Evolutionary conservation across 2,329 filamentous ascomycete species (phyloP), one percentile per base, ranked within the genome.

Genomic region (Fusarium bulbicola): DNA sequence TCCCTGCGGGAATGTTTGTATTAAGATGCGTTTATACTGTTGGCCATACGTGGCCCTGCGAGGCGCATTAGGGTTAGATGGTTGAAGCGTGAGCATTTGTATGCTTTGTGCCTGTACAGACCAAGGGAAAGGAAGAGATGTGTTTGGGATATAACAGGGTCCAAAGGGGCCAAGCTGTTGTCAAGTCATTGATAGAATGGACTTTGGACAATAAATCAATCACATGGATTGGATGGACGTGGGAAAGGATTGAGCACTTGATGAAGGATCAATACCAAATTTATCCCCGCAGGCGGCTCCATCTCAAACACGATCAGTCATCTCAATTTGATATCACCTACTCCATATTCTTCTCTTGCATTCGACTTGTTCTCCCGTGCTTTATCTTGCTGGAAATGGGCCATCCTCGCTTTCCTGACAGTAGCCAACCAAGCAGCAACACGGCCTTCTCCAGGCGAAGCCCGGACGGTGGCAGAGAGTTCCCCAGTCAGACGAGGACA

Each of bases 231-330:
- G 52, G 36, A 45, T 54, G 24, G 20, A 39, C 15, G 11, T 21
- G 14, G 20, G 50, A 37, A 12, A 15, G 14, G 26, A 13, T 18
- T 28, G 20, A 40, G 50, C 32, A 34, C 28, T 63, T 61, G 67
- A 61, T 61, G 39, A 59, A 62, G 42, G 52, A 63, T 28, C 52
- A 68, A 63, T 66, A 50, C 34, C 47, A 72, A 53, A 80, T 8
- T 88, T 37, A 32, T 14, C 42, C 80, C 72, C 88, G 72, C 75
- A 85, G 88, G 21, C 67, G 74, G 14, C 83, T 12, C 14, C 12
- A 24, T 26, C 21, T 24, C 18, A 37, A 36, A 24, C 12, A 12
- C 13, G 14, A 9, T 20, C 54, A 30, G n/a, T 28, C 30, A 34
- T 8, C 16, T 32, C 34, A 20, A 43, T 6, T 28, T 32, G 18